Conservation (phyloP, 164 flowering plant genomes). For the Liquidambar formosana region DNA sequence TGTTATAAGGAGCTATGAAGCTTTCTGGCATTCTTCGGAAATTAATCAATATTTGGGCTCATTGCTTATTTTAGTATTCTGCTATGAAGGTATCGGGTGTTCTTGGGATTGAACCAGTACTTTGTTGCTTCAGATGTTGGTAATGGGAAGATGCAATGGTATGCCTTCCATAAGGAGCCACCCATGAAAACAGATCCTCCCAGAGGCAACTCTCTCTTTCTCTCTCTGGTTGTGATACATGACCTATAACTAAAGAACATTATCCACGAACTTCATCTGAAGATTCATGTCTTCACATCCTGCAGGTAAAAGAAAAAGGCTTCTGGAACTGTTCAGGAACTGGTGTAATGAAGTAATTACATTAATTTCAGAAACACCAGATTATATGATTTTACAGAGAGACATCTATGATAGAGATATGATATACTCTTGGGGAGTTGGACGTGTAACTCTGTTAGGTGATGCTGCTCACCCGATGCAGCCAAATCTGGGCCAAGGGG, state of each 20-base stretch:
- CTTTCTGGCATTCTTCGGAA: neutral
- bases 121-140: slow-evolving; percentile 45
- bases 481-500: slow-evolving; percentile 48
- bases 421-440: slow-evolving; percentile 27
- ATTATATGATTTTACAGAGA: slow-evolving; percentile 24
- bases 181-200: slow-evolving; percentile 27
- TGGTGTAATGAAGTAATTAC: slow-evolving; percentile 35
- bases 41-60: neutral
- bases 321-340: slow-evolving; percentile 28
- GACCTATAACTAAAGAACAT: too few species aligned
- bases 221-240: too few species aligned
- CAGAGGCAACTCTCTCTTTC: slow-evolving; percentile 16
- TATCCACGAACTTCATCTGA: neutral
- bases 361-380: slow-evolving; percentile 30
- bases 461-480: slow-evolving; percentile 46
- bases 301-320: slow-evolving; percentile 30
- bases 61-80: slow-evolving; percentile 8
- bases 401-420: slow-evolving; percentile 34
- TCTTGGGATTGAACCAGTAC: slow-evolving; percentile 36
- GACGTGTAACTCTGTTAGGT: slow-evolving; percentile 37
- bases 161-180: slow-evolving; percentile 38
- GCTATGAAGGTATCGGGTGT: slow-evolving; percentile 39
- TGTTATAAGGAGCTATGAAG: neutral
- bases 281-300: neutral
- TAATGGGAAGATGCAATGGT: slow-evolving; percentile 46